Evolutionary conservation across 495 filamentous ascomycete genomes (phyloP), one percentile per base, ranked within the genome.

Genomic region (Aspergillus sparsus): DNA sequence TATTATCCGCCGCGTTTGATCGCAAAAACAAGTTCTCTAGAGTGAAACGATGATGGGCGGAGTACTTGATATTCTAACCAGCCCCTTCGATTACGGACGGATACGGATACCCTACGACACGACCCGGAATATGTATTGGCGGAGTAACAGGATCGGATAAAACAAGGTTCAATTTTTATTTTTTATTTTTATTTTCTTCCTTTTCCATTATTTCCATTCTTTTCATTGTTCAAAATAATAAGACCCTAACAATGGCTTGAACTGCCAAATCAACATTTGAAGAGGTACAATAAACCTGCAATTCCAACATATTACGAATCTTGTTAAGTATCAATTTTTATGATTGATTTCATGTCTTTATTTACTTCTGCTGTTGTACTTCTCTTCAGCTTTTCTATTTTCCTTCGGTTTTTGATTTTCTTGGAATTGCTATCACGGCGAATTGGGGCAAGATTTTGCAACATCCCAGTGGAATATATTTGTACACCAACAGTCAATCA

Each of bases 1-100:
- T 52, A 89, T 93, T 56, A 82, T 95, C 78, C 85, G 82, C 32
- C 83, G 81, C 61, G 75, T 53, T 33, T 57, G 11, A 57, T 32
- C 11, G 18, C 63, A 31, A 72, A 27, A 27, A 72, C n/a, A 72
- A 73, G 49, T 36, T 35, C 32, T 10, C 5, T n/a, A 16, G 5
- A 31, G 13, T 11, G 11, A 27, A 57, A 31, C 8, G 7, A 16
- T 6, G 18, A 45, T 41, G 16, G 44, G 33, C 33, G 32, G 51
- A 16, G 42, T 21, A n/a, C 34, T 10, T n/a, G 18, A 31, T 27
- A 51, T 41, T 9, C 13, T 33, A n/a, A 47, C 16, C 51, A 7
- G 16, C 47, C 45, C 45, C 42, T 12, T 60, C 57, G 10, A 50
- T 16, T 16, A 56, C 39, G 47, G 42, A 56, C 39, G 47, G 42